phyloP scores from a whole-genome alignment of 192 early-diverging fungal species.

The Coemansia sp. region DNA sequence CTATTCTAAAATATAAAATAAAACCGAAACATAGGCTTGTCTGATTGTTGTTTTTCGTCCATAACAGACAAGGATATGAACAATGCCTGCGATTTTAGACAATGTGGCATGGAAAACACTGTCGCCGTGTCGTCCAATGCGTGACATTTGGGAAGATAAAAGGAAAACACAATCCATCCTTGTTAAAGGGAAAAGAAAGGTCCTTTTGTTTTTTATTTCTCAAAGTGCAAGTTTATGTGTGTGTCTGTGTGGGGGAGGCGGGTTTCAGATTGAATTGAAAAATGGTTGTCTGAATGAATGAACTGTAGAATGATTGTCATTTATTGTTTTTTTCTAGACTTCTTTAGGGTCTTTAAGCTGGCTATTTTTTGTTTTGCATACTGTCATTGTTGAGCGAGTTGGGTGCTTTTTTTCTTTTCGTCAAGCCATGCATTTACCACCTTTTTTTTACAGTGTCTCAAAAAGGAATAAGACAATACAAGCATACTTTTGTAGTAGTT shows the following conservation, averaged over 20 bases:
- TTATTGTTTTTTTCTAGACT: background rate
- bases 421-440: background rate
- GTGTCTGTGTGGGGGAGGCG: conserved; percentile 3
- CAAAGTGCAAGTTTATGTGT: background rate
- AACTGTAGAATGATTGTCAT: background rate
- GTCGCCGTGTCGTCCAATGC: background rate
- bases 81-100: background rate
- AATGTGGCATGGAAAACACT: background rate
- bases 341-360: background rate
- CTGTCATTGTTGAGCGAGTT: background rate
- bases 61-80: conserved; percentile 9
- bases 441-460: background rate
- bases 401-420: background rate
- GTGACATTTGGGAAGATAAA: background rate
- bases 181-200: background rate
- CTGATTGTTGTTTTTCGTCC: background rate
- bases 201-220: background rate
- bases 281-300: background rate
- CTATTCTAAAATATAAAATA: background rate
- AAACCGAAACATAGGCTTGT: background rate
- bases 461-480: background rate
- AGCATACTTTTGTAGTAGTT: background rate
- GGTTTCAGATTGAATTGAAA: conserved; percentile 1
- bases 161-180: background rate
- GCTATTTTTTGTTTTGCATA: background rate